Evolutionary conservation across 78 protist genomes (phyloP), one percentile per base, ranked within the genome.

Genomic region (Speleostelium caveatum): DNA sequence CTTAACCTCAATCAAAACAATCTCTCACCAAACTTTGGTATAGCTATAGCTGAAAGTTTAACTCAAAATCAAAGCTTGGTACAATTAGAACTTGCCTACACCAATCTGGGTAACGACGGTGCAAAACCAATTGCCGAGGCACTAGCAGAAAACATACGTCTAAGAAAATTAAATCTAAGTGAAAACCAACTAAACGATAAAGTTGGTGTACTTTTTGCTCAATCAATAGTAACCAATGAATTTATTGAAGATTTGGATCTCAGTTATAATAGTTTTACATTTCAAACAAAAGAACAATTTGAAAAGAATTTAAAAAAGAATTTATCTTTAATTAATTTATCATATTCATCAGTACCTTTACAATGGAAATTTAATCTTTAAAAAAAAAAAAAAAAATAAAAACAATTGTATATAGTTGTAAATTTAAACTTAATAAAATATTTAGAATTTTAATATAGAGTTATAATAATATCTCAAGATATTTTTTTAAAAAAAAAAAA

Each of bases 361-460:
- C 33, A 69, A 41, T 83, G 90, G 90, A 83, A 69, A 60, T 83
- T 59, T 58, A 76, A 83, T 59, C 24, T 42, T 16, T 83, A 79
- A 69, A 56, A n/a, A 12, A 59, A 59, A n/a, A n/a, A n/a, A n/a
- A n/a, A n/a, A n/a, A n/a, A n/a, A n/a, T n/a, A n/a, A n/a, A n/a
- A n/a, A n/a, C n/a, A n/a, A n/a, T n/a, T n/a, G n/a, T n/a, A n/a
- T n/a, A n/a, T n/a, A n/a, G n/a, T n/a, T n/a, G n/a, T n/a, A n/a
- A n/a, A n/a, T n/a, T n/a, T n/a, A n/a, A n/a, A n/a, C n/a, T n/a
- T n/a, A n/a, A n/a, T n/a, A n/a, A n/a, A n/a, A n/a, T n/a, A n/a
- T n/a, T n/a, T n/a, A n/a, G n/a, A n/a, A n/a, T n/a, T n/a, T n/a
- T n/a, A n/a, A n/a, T n/a, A n/a, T n/a, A n/a, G n/a, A n/a, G n/a